These are phyloP conservation scores for Acanthochlamys bracteata DNA, from an alignment of 106 monocot genomes.

Conservation along the genomic window DNA sequence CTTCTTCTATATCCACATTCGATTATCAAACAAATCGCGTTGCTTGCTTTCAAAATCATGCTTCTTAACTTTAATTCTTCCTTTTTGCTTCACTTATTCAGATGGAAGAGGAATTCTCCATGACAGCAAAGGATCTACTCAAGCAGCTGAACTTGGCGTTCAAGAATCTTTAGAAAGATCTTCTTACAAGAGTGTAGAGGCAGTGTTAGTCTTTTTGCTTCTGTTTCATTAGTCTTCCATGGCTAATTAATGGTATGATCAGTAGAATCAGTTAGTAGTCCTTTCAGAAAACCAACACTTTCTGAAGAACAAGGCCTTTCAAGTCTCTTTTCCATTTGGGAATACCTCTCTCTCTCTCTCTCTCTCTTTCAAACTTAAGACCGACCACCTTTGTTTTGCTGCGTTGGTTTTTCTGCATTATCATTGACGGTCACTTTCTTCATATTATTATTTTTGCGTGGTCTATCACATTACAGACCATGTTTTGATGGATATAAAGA, in stretches of 20 bases:
- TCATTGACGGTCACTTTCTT: not conserved
- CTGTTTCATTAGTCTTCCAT: slow-evolving; percentile 13
- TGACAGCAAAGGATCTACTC: slow-evolving; percentile 62
- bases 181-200: not conserved
- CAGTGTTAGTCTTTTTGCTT: slow-evolving; percentile 8
- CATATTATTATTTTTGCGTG: not conserved
- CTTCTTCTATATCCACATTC: not conserved
- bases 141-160: slow-evolving; percentile 49
- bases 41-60: not conserved
- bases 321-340: not conserved
- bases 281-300: not conserved
- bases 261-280: not conserved
- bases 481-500: slow-evolving; percentile 1
- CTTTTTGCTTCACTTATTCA: slow-evolving; percentile 10
- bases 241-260: not conserved
- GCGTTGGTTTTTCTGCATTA: not conserved
- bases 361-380: not conserved
- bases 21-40: not conserved
- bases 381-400: not conserved
- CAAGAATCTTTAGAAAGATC: slow-evolving; percentile 9
- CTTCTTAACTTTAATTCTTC: not conserved
- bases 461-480: not conserved
- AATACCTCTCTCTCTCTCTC: not conserved
- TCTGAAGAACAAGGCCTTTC: not conserved
- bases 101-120: slow-evolving; percentile 71